phyloP scores from a whole-genome alignment of 805 yeast genomes.

The Suhomyces kilbournensis region DNA sequence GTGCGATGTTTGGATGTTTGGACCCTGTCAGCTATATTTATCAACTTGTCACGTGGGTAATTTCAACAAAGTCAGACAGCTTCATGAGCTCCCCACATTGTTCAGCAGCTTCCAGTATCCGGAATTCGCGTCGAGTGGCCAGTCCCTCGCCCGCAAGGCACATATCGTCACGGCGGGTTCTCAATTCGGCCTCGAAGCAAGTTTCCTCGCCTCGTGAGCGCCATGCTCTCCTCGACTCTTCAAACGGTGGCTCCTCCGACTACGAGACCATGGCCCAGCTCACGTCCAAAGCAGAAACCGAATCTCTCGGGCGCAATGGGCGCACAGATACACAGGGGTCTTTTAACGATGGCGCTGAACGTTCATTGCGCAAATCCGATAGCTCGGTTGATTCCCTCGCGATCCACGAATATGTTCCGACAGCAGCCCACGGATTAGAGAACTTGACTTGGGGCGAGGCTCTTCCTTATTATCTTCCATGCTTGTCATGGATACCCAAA shows the following conservation, averaged over 20 bases:
- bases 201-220: conserved; percentile 8
- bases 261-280: not conserved
- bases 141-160: conserved; percentile 9
- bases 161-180: conserved; percentile 20
- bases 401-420: conserved; percentile 21
- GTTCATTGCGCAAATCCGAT: not conserved
- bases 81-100: not conserved
- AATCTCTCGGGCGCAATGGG: not conserved
- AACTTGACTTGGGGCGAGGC: conserved; percentile 26
- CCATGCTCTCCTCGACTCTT: conserved; percentile 9
- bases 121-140: conserved; percentile 3
- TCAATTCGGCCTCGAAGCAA: not conserved
- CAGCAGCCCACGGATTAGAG: conserved; percentile 17
- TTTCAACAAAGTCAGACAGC: not conserved
- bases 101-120: not conserved
- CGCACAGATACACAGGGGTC: not conserved
- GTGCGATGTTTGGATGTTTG: not conserved
- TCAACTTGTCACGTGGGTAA: not conserved
- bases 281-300: not conserved
- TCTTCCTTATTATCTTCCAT: conserved; percentile 65
- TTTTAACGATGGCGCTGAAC: not conserved
- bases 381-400: not conserved
- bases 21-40: not conserved
- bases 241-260: not conserved
- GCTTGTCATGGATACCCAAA: conserved; percentile 61